Base-by-base conservation (phyloP, 371 early-diverging fungal species). In the Umbelopsis sp. region DNA sequence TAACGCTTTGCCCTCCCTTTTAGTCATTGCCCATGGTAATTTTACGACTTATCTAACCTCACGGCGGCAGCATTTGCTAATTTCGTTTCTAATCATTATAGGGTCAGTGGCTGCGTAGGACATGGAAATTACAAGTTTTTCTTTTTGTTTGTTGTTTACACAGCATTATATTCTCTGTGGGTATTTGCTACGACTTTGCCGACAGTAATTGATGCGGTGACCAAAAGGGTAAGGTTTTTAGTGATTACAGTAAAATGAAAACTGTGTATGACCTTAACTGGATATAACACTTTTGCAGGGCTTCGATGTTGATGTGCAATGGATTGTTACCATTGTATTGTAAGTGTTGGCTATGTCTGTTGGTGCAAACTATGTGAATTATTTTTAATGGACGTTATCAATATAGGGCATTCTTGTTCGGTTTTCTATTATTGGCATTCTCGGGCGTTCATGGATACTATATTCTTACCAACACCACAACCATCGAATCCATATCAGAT, bases 71-170 rank as follows among this genome's bases (percentile, higher is more conserved):
- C n/a, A 48, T 48, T 48, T 14, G 25, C 50, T 48, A 46, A 62
- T 9, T 37, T 16, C 14, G 4, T 18, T 29, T 45, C 18, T 29
- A 51, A 22, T 18, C 25, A 45, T 4, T 37, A 24, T 35, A 72
- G 72, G 90, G 79, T 88, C 9, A 71, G 77, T 63, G 84, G 84
- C 37, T 88, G 89, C 63, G 89, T 88, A 29, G 89, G 89, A 44
- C 82, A 83, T 48, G 74, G 76, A 51, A 88, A 88, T 65, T 86
- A 88, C 78, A 88, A 88, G 71, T 85, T 84, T 71, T 88, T 87
- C 68, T 82, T 80, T 51, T 68, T 86, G 37, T 88, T 88, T 63
- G 70, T 86, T 16, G 63, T 76, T 22, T 87, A 86, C 65, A 83
- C 84, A n/a, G 78, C 80, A 1, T 63, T 81, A 18, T 83, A 82